Base-by-base conservation (phyloP, 2,329 filamentous ascomycete genomes). In the Teratosphaeria nubilosa region DNA sequence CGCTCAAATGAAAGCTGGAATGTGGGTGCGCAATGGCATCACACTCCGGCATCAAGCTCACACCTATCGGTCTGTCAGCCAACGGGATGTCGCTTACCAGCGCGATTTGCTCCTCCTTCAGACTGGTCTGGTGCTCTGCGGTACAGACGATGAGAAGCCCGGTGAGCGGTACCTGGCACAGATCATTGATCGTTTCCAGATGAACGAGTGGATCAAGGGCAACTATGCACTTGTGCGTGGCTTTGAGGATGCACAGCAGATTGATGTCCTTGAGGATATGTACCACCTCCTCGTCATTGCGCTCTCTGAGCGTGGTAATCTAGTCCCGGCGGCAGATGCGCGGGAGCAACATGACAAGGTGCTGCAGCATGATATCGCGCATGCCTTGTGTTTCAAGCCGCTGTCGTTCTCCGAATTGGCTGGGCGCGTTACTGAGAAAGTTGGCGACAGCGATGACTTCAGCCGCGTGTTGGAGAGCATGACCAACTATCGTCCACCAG, bases 21-120 rank as follows among this genome's bases (percentile, higher is more conserved):
- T 97, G 86, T 99, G 95, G 94, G 92, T 99, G 62, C 86, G 94
- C 58, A 99, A 99, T 70, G 94, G 94, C 1, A 90, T 99, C 69
- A 97, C 92, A 67, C 81, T 99, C 55, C 85, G 92, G 45, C 94
- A 99, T 71, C 94, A 99, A 73, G 94, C 95, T 71, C 88, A 88
- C 56, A 94, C 91, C 20, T 99, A 99, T 71, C 86, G 91, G 16
- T 91, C 90, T 48, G 90, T 96, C 14, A 84, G 85, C 11, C 90
- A 95, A 68, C 82, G 94, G 64, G 94, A 99, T 72, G 88, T 96
- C 22, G 91, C 90, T 1, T 92, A 96, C 68, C 92, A 96, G 67
- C 85, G 94, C 59, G 95, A 99, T 69, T 88, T 99, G 51, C 95
- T 97, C 72, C 82, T 99, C 54, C 76, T 99, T 14, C 94, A 99